Conservation (phyloP, 169 alveolate species). For the Eimeria acervulina region DNA sequence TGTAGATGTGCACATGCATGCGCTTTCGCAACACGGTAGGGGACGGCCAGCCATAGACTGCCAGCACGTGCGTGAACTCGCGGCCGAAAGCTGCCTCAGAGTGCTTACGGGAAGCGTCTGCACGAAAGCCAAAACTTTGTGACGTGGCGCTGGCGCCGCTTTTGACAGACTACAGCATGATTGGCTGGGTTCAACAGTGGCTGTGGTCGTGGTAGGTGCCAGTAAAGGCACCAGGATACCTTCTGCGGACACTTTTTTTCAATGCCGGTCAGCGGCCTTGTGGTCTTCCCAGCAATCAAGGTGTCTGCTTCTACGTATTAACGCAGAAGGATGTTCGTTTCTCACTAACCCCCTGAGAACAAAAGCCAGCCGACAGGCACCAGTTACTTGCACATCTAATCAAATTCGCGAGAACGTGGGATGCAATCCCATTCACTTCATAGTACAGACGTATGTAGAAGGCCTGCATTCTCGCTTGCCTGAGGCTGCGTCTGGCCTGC, state of each 20-base stretch:
- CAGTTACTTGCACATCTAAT: not conserved
- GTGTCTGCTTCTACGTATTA: not conserved
- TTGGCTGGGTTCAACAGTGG: not conserved
- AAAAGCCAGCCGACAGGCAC: not conserved
- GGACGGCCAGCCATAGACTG: not conserved
- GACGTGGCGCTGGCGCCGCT: not conserved
- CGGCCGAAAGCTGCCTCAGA: not conserved
- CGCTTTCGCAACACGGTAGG: not conserved
- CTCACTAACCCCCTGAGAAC: conserved; percentile 16
- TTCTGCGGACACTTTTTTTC: not conserved
- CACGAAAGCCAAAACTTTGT: not conserved
- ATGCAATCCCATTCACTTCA: not conserved
- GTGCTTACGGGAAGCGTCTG: not conserved
- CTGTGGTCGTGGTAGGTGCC: not conserved
- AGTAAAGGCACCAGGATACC: not conserved
- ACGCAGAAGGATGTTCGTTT: not conserved
- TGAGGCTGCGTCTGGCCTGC: not conserved
- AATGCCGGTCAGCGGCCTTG: not conserved
- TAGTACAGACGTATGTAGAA: not conserved
- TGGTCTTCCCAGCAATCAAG: not conserved
- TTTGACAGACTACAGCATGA: not conserved
- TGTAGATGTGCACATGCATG: not conserved
- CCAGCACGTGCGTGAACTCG: not conserved
- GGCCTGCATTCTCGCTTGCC: not conserved
- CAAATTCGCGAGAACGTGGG: not conserved